These are phyloP conservation scores for Cryphonectria carpinicola DNA, from an alignment of 2,329 filamentous ascomycete species.

Conservation along the genomic window DNA sequence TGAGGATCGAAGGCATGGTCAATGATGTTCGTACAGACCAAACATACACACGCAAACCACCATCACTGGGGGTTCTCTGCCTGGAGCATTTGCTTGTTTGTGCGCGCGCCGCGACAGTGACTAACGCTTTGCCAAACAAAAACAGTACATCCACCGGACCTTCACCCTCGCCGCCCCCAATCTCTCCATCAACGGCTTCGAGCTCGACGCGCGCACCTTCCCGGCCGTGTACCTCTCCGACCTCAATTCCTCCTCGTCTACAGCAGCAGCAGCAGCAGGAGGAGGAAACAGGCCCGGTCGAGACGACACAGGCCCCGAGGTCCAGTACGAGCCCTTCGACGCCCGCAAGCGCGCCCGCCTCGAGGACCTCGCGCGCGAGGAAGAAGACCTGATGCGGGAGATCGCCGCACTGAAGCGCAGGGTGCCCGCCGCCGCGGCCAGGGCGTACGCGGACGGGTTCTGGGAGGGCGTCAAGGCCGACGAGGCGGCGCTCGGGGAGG, in stretches of 20 bases:
- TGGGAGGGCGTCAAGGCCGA: conserved; percentile 49
- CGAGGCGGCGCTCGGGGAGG: conserved; percentile 47
- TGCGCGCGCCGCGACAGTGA: neutral
- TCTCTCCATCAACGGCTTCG: conserved; percentile 66
- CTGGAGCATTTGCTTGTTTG: neutral
- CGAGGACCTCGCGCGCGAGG: conserved; percentile 63
- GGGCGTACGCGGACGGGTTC: conserved; percentile 46
- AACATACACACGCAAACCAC: neutral
- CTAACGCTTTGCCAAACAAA: neutral
- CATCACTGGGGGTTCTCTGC: neutral
- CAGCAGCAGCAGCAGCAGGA: neutral
- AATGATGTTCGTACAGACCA: conserved; percentile 51
- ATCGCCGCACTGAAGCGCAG: conserved; percentile 63
- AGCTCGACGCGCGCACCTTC: conserved; percentile 47
- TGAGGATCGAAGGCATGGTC: conserved; percentile 62
- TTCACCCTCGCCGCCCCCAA: conserved; percentile 63
- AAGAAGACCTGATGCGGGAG: conserved; percentile 67
- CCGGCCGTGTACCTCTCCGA: conserved; percentile 33
- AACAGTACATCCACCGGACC: conserved; percentile 64
- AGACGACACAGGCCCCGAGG: conserved; percentile 34
- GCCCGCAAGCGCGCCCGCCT: conserved; percentile 60
- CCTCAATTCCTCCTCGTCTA: neutral
- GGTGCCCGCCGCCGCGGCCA: conserved; percentile 52
- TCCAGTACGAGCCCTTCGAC: conserved; percentile 64
- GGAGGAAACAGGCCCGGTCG: neutral